These are phyloP conservation scores for Cylindrotheca closterium DNA, from an alignment of 108 stramenopile species.

Conservation along the genomic window DNA sequence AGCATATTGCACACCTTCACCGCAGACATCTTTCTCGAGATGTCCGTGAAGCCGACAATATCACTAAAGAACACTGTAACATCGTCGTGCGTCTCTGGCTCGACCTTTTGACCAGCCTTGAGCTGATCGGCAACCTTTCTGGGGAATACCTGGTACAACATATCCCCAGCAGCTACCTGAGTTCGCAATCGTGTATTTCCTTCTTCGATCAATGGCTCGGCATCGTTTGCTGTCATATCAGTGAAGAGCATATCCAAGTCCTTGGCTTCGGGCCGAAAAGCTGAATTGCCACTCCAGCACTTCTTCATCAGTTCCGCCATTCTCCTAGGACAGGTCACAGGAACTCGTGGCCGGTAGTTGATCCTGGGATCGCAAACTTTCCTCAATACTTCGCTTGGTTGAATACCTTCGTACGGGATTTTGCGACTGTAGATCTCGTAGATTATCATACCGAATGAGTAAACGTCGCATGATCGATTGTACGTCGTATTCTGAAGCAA, in stretches of 20 bases:
- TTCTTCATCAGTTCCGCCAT: constrained; percentile 41
- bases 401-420: constrained; percentile 57
- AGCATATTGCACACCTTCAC: constrained; percentile 23
- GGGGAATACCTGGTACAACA: too few species aligned
- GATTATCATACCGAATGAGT: too few species aligned
- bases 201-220: background rate
- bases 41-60: too few species aligned
- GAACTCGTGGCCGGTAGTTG: constrained; percentile 42
- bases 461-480: too few species aligned
- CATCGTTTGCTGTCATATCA: constrained; percentile 29
- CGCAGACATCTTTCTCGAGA: constrained; percentile 5
- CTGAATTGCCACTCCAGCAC: constrained; percentile 29
- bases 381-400: constrained; percentile 36
- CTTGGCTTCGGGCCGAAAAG: constrained; percentile 35
- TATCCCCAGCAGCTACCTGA: too few species aligned
- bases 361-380: constrained; percentile 25
- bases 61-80: constrained; percentile 26
- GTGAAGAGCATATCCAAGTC: constrained; percentile 39
- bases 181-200: constrained; percentile 43
- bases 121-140: too few species aligned
- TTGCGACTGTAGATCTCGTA: too few species aligned
- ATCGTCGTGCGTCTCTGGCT: constrained; percentile 31
- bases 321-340: constrained; percentile 22
- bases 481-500: too few species aligned
- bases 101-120: too few species aligned